Evolutionary conservation across 345 rosid genomes (phyloP).

Genomic region (Syzygium jambos): DNA sequence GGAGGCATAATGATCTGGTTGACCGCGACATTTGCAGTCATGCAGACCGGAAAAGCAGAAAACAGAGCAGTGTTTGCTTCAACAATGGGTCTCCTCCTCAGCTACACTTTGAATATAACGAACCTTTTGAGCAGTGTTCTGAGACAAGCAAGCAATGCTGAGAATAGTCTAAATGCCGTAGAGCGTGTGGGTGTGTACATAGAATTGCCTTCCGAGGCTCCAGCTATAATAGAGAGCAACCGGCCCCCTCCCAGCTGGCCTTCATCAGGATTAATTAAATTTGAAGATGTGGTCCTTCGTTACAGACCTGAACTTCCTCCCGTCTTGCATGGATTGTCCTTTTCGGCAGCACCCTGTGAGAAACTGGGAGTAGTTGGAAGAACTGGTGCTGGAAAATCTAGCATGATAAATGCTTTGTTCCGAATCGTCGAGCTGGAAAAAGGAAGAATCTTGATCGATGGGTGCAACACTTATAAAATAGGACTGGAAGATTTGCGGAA

Average conservation of each 20-base stretch:
- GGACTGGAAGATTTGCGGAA: constrained; percentile 75
- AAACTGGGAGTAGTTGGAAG: constrained; percentile 95
- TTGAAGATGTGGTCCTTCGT: constrained; percentile 78
- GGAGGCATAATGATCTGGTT: constrained; percentile 97
- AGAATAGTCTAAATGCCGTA: constrained; percentile 90
- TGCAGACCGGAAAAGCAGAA: constrained; percentile 59
- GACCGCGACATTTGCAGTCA: constrained; percentile 86
- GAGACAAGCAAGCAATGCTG: constrained; percentile 89
- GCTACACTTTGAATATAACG: constrained; percentile 80
- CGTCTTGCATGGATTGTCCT: constrained; percentile 72
- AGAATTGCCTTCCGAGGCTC: constrained; percentile 85
- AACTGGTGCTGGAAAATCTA: constrained; percentile 96
- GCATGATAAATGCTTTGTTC: constrained; percentile 89
- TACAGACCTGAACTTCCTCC: constrained; percentile 92
- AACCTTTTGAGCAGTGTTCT: constrained; percentile 63
- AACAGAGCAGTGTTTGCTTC: constrained; percentile 70
- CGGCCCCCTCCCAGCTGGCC: constrained; percentile 89
- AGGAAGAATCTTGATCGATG: constrained; percentile 73
- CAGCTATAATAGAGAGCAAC: constrained; percentile 43
- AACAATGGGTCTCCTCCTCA: constrained; percentile 91
- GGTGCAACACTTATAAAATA: constrained; percentile 44
- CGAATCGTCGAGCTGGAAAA: constrained; percentile 84
- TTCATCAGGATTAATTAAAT: constrained; percentile 63
- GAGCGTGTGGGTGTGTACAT: constrained; percentile 84
- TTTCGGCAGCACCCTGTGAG: constrained; percentile 53